Conservation (phyloP, 495 filamentous ascomycete genomes). For the Lindgomyces ingoldianus region DNA sequence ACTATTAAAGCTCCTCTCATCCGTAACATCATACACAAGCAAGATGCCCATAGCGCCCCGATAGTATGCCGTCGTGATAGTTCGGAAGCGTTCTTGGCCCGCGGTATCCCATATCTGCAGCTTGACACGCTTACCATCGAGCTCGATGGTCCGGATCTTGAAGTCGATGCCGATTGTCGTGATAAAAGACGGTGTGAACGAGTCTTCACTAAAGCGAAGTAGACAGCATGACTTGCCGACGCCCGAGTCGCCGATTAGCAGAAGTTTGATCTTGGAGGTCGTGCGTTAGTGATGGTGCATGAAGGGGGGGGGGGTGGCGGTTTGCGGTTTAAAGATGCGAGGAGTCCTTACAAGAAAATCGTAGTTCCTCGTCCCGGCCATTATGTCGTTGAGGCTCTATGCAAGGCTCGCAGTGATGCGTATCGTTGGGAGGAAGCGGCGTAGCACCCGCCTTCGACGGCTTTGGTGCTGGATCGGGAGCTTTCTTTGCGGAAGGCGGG, state of each 20-base stretch:
- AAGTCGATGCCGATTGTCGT: slow-evolving; percentile 99
- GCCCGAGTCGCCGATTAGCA: slow-evolving; percentile 96
- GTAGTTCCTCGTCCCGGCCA: slow-evolving; percentile 97
- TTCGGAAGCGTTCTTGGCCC: slow-evolving; percentile 95
- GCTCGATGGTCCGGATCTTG: slow-evolving; percentile 97
- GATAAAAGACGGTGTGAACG: slow-evolving; percentile 98
- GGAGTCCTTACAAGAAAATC: slow-evolving; percentile 81
- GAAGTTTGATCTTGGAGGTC: slow-evolving; percentile 81
- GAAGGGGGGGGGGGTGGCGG: background rate
- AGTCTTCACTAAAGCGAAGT: slow-evolving; percentile 97
- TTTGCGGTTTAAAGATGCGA: background rate
- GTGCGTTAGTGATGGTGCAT: slow-evolving; percentile 9
- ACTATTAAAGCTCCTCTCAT: slow-evolving; percentile 98
- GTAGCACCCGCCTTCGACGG: slow-evolving; percentile 28
- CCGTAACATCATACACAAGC: slow-evolving; percentile 97
- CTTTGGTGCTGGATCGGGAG: slow-evolving; percentile 17
- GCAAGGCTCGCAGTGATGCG: slow-evolving; percentile 17
- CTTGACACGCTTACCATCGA: slow-evolving; percentile 97
- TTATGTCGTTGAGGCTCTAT: slow-evolving; percentile 49
- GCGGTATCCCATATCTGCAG: slow-evolving; percentile 99
- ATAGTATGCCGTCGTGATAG: slow-evolving; percentile 98
- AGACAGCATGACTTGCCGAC: slow-evolving; percentile 99
- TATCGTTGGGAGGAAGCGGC: slow-evolving; percentile 16
- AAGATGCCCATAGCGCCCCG: slow-evolving; percentile 97
- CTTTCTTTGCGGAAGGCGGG: background rate